Conservation (phyloP, 495 filamentous ascomycete genomes). For the Lentithecium fluviatile region DNA sequence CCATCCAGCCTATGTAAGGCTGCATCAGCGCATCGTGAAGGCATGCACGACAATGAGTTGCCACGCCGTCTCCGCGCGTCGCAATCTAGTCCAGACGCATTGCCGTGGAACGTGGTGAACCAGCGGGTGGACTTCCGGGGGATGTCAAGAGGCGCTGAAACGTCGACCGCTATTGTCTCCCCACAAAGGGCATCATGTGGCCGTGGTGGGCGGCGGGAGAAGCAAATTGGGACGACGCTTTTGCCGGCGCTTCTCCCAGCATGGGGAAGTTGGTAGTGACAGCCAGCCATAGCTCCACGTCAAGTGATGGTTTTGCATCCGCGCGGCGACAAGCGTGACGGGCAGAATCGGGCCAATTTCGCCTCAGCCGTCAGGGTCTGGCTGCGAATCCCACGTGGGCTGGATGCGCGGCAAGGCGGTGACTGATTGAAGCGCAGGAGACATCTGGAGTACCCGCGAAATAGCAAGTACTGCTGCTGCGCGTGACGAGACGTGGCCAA, state of each 20-base stretch:
- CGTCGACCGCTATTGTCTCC: constrained; percentile 1
- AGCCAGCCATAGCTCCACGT: constrained; percentile 19
- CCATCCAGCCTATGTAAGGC: neutral
- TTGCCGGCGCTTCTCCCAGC: too few species aligned
- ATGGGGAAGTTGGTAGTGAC: too few species aligned
- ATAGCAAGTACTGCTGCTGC: constrained; percentile 5
- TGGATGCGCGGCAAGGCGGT: neutral
- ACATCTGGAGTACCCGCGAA: constrained; percentile 4
- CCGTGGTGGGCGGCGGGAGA: neutral
- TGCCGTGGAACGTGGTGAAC: too few species aligned
- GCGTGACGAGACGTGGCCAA: constrained; percentile 30
- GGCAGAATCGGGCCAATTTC: constrained; percentile 30
- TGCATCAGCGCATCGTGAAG: constrained; percentile 2
- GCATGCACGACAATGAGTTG: neutral
- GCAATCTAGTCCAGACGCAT: neutral
- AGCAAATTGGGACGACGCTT: neutral
- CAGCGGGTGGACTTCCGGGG: too few species aligned
- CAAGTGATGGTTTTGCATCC: constrained; percentile 17
- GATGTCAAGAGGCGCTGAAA: too few species aligned
- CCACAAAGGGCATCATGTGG: neutral
- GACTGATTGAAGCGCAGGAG: constrained; percentile 16
- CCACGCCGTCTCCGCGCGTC: constrained; percentile 21
- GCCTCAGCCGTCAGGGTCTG: constrained; percentile 10
- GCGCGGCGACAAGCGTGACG: constrained; percentile 13
- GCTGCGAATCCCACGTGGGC: constrained; percentile 24